Percentiles rank a stretch among this genome's conserved stretches.
phyloP scores from a whole-genome alignment of 495 filamentous ascomycete species.

The Aspergillus heteromorphus region DNA sequence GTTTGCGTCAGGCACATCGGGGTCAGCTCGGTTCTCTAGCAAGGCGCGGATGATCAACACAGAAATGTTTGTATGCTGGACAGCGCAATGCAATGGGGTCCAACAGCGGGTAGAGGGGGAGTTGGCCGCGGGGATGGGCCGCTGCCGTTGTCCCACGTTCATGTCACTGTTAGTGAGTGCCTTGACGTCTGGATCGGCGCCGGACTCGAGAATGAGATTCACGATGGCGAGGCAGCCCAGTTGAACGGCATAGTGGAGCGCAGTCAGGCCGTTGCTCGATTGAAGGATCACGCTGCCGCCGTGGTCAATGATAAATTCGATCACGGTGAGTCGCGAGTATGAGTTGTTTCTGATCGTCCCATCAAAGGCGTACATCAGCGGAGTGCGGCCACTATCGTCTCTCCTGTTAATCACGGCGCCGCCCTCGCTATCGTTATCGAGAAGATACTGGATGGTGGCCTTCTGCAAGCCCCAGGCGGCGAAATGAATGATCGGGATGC shows the following conservation, averaged over 20 bases:
- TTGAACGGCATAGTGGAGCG: neutral
- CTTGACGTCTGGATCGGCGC: neutral
- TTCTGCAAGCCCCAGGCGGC: neutral
- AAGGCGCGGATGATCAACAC: neutral
- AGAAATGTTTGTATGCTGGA: neutral
- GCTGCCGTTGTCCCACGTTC: neutral
- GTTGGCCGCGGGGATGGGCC: neutral
- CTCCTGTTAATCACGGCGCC: neutral
- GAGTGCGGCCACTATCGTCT: neutral
- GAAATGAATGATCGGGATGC: neutral
- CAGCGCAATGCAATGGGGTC: neutral
- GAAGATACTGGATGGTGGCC: neutral
- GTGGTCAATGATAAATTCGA: neutral
- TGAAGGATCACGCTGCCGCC: neutral
- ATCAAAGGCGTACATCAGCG: neutral
- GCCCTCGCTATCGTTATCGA: neutral
- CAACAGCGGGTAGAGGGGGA: neutral
- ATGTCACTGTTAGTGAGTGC: neutral
- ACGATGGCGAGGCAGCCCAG: neutral
- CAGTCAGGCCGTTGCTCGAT: neutral
- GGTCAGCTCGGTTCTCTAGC: neutral
- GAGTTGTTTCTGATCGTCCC: neutral
- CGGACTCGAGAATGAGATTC: neutral
- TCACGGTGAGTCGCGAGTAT: neutral
- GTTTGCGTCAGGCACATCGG: neutral